Conservation (phyloP, 192 early-diverging fungal genomes). For the Coemansia sp. region DNA sequence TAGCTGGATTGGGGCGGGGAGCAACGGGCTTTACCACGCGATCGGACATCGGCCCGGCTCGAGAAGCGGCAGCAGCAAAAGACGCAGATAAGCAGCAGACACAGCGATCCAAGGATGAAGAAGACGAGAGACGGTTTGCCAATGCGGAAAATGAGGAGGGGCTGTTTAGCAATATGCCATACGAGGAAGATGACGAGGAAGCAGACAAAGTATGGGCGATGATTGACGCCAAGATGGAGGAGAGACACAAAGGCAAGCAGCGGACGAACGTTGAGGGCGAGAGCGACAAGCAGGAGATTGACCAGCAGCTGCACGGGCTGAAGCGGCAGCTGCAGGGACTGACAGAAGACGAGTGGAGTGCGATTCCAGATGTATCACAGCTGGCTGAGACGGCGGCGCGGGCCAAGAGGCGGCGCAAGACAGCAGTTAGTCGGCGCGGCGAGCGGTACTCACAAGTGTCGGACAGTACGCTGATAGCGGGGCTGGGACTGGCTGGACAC, state of each 20-base stretch:
- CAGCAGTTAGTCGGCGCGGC: slow-evolving; percentile 22
- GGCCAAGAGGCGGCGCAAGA: slow-evolving; percentile 70
- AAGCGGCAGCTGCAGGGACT: slow-evolving; percentile 80
- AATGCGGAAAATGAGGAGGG: slow-evolving; percentile 95
- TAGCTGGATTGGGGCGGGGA: slow-evolving; percentile 95
- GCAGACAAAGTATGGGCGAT: slow-evolving; percentile 89
- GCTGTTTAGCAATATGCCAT: slow-evolving; percentile 80
- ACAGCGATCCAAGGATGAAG: slow-evolving; percentile 7
- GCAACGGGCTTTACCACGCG: slow-evolving; percentile 98
- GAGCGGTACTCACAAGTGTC: slow-evolving; percentile 58
- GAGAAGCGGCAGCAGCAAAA: slow-evolving; percentile 60
- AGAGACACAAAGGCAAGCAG: slow-evolving; percentile 72
- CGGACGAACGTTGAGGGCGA: slow-evolving; percentile 64
- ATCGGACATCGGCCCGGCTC: slow-evolving; percentile 95
- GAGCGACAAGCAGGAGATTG: slow-evolving; percentile 71
- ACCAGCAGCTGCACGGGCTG: slow-evolving; percentile 85
- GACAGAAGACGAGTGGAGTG: slow-evolving; percentile 84
- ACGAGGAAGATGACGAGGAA: slow-evolving; percentile 97
- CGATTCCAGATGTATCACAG: slow-evolving; percentile 70
- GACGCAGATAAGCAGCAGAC: not conserved
- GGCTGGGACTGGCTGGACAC: slow-evolving; percentile 15
- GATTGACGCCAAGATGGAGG: slow-evolving; percentile 90
- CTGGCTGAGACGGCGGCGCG: slow-evolving; percentile 58
- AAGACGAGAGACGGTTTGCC: slow-evolving; percentile 54
- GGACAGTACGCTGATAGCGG: slow-evolving; percentile 59